These are phyloP conservation scores for Dendrostoma leiphaemia DNA, from an alignment of 2,329 filamentous ascomycete genomes.

Conservation along the genomic window DNA sequence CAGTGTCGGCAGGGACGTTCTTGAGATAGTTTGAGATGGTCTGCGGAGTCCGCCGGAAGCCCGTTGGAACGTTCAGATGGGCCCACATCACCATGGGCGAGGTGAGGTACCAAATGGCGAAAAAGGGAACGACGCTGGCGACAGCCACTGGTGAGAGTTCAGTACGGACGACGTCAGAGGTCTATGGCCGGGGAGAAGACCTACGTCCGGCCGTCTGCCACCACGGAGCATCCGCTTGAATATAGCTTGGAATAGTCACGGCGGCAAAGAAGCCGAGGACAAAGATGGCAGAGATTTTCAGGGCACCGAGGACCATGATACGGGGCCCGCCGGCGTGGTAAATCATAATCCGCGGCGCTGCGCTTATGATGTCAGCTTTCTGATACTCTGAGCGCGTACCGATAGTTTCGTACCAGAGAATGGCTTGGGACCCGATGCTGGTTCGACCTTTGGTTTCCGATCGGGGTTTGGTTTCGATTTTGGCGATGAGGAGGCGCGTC, in stretches of 20 bases:
- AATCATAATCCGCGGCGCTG: constrained; percentile 52
- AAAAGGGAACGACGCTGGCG: constrained; percentile 62
- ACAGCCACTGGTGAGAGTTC: constrained; percentile 44
- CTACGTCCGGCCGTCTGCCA: constrained; percentile 35
- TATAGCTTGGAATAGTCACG: constrained; percentile 60
- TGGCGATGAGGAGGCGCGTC: constrained; percentile 8
- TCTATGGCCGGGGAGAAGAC: too few relatives aligned
- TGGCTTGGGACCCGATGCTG: neutral
- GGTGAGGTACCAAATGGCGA: constrained; percentile 62
- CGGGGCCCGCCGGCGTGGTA: constrained; percentile 72
- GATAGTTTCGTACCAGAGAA: neutral
- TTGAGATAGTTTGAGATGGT: constrained; percentile 52
- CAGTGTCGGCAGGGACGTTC: constrained; percentile 42
- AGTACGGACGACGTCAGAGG: too few relatives aligned
- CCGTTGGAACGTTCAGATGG: constrained; percentile 65
- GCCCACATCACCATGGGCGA: constrained; percentile 72
- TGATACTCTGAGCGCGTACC: too few relatives aligned
- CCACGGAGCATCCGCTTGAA: constrained; percentile 38
- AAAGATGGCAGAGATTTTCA: constrained; percentile 71
- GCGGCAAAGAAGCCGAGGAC: constrained; percentile 65
- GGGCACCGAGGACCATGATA: constrained; percentile 65
- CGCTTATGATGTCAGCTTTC: too few relatives aligned
- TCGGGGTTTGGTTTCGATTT: constrained; percentile 2
- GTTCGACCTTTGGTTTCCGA: neutral
- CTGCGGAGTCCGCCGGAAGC: constrained; percentile 60